Conservation (phyloP, 495 filamentous ascomycete species). For the Penicillium parvum region DNA sequence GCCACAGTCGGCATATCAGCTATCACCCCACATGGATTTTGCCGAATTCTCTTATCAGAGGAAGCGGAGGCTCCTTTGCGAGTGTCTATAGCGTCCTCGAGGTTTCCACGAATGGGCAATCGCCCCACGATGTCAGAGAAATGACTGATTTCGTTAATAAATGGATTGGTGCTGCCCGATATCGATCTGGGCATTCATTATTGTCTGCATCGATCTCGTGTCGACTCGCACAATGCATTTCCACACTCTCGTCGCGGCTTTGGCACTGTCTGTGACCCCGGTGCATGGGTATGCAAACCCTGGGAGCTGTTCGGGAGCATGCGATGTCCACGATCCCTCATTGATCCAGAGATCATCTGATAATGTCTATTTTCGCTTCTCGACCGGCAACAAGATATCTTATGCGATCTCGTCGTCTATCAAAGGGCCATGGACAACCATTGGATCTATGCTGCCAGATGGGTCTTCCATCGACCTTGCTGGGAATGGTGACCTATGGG, state of each 20-base stretch:
- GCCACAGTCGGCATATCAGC: background rate
- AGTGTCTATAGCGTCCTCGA: no score
- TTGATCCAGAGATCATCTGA: slow-evolving; percentile 59
- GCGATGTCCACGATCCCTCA: slow-evolving; percentile 60
- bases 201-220: background rate
- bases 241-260: background rate
- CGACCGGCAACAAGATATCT: slow-evolving; percentile 61
- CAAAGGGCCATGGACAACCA: slow-evolving; percentile 61
- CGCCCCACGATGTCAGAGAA: background rate
- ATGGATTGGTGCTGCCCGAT: no score
- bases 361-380: slow-evolving; percentile 69
- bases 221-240: slow-evolving; percentile 4
- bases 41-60: no score
- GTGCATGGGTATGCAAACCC: slow-evolving; percentile 50
- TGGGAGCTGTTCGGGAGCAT: slow-evolving; percentile 54
- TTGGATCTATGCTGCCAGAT: slow-evolving; percentile 53
- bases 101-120: slow-evolving; percentile 10
- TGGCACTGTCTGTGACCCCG: slow-evolving; percentile 16
- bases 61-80: no score
- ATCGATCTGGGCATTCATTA: no score
- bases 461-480: slow-evolving; percentile 57
- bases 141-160: background rate
- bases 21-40: background rate
- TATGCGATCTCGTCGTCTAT: slow-evolving; percentile 58
- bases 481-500: slow-evolving; percentile 63